Evolutionary conservation across 2,329 filamentous ascomycete species (phyloP).

Genomic region (Calonectria honghensis): DNA sequence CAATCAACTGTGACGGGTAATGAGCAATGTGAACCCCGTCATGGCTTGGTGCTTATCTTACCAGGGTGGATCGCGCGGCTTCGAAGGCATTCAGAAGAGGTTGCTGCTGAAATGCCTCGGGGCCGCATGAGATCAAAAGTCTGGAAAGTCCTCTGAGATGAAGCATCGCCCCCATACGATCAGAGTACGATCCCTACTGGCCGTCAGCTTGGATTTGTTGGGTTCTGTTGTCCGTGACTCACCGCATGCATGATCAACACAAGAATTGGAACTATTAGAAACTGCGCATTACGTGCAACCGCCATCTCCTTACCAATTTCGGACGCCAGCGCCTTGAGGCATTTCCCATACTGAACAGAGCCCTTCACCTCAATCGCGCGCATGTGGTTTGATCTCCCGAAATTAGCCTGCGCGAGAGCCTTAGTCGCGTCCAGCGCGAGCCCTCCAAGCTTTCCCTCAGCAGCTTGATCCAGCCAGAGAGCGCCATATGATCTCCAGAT

Average conservation of each 20-base stretch:
- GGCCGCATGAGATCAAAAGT: constrained; percentile 35
- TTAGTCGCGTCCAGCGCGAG: constrained; percentile 41
- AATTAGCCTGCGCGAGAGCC: constrained; percentile 39
- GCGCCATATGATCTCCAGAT: constrained; percentile 46
- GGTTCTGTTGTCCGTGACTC: background rate
- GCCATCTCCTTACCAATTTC: constrained; percentile 29
- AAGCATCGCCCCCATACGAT: constrained; percentile 37
- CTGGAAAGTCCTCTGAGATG: constrained; percentile 38
- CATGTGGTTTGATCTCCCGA: constrained; percentile 37
- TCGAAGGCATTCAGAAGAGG: constrained; percentile 43
- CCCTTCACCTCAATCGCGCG: constrained; percentile 34
- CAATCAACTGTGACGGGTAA: constrained; percentile 20
- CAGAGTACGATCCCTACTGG: constrained; percentile 29
- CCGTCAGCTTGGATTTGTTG: background rate
- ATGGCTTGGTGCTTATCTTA: constrained; percentile 5
- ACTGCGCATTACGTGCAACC: background rate
- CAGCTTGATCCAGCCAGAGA: constrained; percentile 45
- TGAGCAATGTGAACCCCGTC: background rate
- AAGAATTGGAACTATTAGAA: constrained; percentile 37
- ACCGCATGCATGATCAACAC: constrained; percentile 42
- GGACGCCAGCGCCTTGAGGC: constrained; percentile 24
- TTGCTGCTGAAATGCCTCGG: constrained; percentile 41
- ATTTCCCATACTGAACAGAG: constrained; percentile 36
- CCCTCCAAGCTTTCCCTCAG: constrained; percentile 41
- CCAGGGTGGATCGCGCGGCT: constrained; percentile 41